Evolutionary conservation across 768 basidiomycete genomes (phyloP), one percentile per base, ranked within the genome.

Genomic region (Leccinum barrowsii): DNA sequence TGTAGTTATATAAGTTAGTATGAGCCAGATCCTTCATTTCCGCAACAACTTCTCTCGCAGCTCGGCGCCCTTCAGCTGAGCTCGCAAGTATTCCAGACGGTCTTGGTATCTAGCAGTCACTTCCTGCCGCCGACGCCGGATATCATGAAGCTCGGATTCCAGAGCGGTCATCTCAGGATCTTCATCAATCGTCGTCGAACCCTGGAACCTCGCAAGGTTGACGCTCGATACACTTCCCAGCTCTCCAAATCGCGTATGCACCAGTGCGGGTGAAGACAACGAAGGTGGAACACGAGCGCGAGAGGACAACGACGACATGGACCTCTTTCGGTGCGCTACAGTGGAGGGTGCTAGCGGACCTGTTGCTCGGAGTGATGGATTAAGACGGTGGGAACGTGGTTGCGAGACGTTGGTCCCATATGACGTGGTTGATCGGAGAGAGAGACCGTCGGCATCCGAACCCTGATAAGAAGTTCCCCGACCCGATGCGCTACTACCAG

Each of bases 51-150:
- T 90, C 76, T 93, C 92, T 61, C 88, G 89, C 66, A 93, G 70
- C 74, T 92, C 87, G 2, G 90, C 91, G 19, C 88, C 87, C 74
- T 91, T 92, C 68, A 93, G 69, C 73, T 89, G 87, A 37, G 91
- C 91, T 35, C 87, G 82, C 64, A 93, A 75, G 68, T 89, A 93
- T 61, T 91, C 90, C 67, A 93, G 70, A 50, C 90, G 84, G 34
- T 81, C 81, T 56, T 89, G 86, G 65, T 93, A 93, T 63, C 90
- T 81, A 62, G 75, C 77, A 34, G 79, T 80, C 30, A 93, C 88
- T 65, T 91, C 90, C 55, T 82, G 84, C 37, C 88, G 77, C 61
- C 89, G 79, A 60, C 82, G 70, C 55, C 86, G 82, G 57, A 93
- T 85, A 55, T 90, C 89, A 13, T 78, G 77, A 76, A 90, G 77